Base-by-base conservation (phyloP, 768 basidiomycete genomes). In the Mycena vulgaris region DNA sequence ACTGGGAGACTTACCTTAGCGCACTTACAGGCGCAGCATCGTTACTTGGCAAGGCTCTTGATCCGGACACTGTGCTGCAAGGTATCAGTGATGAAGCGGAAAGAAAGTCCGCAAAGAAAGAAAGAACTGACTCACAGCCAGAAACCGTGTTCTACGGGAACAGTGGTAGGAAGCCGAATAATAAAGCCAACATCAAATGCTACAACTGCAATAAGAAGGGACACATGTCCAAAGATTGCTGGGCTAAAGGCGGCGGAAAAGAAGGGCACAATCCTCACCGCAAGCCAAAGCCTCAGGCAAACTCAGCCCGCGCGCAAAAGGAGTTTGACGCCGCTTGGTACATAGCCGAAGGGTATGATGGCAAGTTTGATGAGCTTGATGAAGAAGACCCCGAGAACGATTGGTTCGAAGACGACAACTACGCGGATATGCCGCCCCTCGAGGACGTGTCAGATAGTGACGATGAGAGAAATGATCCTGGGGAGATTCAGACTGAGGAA, bases 141-240 rank as follows among this genome's bases (percentile, higher is more conserved):
- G n/a, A n/a, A n/a, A n/a, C n/a, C n/a, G n/a, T n/a, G n/a, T n/a
- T n/a, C n/a, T n/a, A n/a, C n/a, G n/a, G n/a, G n/a, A n/a, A n/a
- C n/a, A n/a, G n/a, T n/a, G n/a, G n/a, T n/a, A n/a, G n/a, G n/a
- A n/a, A n/a, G n/a, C n/a, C n/a, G n/a, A n/a, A n/a, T n/a, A n/a
- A n/a, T n/a, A 55, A 55, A 21, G 31, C 23, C 19, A 23, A 9
- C 1, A 37, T 55, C 9, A 17, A 37, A 17, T 55, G 53, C 33
- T 55, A 35, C 35, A 37, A 55, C 21, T 55, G 53, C 33, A 31
- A 55, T 23, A 55, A 55, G n/a, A 55, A 55, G 27, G 53, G 53
- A 2, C 53, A 55, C 21, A 35, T 55, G 31, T 4, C 31, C 4
- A 35, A n/a, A 31, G 53, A 55, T 17, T 55, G 53, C 21, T 55